These are phyloP conservation scores for Polyporus tsugae DNA, from an alignment of 1,284 basidiomycete species.

Conservation along the genomic window DNA sequence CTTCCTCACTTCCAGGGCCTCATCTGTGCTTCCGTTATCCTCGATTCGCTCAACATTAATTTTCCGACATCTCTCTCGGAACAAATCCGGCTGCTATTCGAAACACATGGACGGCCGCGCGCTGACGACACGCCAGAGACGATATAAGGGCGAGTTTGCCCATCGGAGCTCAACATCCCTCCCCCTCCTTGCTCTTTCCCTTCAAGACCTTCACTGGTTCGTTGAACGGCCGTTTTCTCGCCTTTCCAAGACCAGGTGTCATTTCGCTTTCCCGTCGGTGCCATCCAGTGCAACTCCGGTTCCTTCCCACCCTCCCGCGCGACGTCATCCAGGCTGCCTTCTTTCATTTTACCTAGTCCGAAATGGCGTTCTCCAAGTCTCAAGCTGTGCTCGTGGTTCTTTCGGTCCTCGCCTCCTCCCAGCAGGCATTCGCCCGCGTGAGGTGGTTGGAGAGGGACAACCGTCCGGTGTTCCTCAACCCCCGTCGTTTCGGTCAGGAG, in stretches of 20 bases:
- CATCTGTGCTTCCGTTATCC: constrained; percentile 1
- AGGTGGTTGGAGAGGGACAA: constrained; percentile 58
- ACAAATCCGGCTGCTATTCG: constrained; percentile 9
- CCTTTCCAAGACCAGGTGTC: constrained; percentile 59
- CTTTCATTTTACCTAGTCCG: constrained; percentile 36
- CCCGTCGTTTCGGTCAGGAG: constrained; percentile 63
- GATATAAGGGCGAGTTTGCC: constrained; percentile 16
- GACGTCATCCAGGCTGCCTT: constrained; percentile 29
- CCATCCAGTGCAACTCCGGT: constrained; percentile 39
- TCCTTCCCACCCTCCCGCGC: constrained; percentile 35
- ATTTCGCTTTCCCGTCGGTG: constrained; percentile 41
- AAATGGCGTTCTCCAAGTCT: constrained; percentile 56
- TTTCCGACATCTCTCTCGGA: constrained; percentile 3
- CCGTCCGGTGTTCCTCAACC: constrained; percentile 53
- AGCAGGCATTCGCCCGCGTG: constrained; percentile 52
- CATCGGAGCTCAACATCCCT: constrained; percentile 30
- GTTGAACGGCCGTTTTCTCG: constrained; percentile 57
- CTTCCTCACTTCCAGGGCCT: constrained; percentile 7
- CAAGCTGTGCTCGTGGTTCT: constrained; percentile 48
- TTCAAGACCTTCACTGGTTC: constrained; percentile 46
- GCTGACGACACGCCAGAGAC: not conserved
- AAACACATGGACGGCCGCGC: constrained; percentile 14
- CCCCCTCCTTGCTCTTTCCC: constrained; percentile 36
- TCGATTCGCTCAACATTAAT: not conserved
- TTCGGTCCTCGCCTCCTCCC: constrained; percentile 49